phyloP scores from a whole-genome alignment of 257 asterid genomes.

The Solanum bukasovii region DNA sequence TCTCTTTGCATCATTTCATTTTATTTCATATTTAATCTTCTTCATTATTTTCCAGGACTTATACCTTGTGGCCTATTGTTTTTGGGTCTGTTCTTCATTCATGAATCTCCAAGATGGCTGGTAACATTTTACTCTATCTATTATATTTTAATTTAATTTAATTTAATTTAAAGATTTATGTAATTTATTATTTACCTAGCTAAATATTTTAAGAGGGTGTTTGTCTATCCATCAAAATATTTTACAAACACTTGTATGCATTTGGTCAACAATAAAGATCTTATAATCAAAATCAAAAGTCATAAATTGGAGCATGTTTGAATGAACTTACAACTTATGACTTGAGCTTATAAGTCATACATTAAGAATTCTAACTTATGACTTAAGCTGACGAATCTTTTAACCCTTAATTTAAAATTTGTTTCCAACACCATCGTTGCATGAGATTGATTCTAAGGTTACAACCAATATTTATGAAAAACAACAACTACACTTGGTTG shows the following conservation, averaged over 20 bases:
- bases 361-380: no score
- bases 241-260: no score
- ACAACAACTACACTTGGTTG: no score
- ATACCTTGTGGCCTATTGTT: conserved; percentile 13
- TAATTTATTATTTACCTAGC: neutral
- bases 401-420: no score
- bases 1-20: neutral
- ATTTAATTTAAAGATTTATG: neutral
- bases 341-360: no score
- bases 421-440: no score
- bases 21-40: neutral
- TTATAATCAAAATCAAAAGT: neutral
- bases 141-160: neutral
- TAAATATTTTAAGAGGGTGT: neutral
- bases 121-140: conserved; percentile 28
- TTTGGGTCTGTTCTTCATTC: conserved; percentile 59
- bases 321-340: no score
- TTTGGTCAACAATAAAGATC: neutral
- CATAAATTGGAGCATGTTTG: no score
- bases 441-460: no score
- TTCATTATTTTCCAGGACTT: conserved; percentile 6
- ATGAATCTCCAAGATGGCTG: conserved; percentile 95
- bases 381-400: no score
- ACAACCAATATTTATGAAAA: no score
- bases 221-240: neutral